These are phyloP conservation scores for Chlamydomonas sp. DNA, from an alignment of 139 green algal species.

Conservation along the genomic window DNA sequence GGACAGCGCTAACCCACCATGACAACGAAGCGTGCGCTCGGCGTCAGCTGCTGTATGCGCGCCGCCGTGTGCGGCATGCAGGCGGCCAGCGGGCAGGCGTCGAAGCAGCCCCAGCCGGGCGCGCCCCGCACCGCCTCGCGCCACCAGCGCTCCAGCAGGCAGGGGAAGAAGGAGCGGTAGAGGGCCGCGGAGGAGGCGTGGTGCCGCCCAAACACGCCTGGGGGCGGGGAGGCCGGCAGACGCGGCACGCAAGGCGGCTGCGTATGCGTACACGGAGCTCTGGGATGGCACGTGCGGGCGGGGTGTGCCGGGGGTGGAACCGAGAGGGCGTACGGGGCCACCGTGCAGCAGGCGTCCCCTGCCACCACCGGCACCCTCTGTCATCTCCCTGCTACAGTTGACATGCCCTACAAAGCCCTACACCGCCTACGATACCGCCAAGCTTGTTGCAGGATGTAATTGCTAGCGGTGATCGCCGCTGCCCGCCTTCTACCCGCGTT, in stretches of 20 bases:
- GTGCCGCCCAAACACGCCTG: slow-evolving; percentile 65
- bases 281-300: background rate
- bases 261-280: too few relatives aligned
- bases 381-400: too few relatives aligned
- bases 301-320: background rate
- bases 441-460: too few relatives aligned
- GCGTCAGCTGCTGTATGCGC: slow-evolving; percentile 71
- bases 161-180: slow-evolving; percentile 88
- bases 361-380: too few relatives aligned
- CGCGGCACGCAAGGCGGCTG: too few relatives aligned
- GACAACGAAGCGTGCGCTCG: slow-evolving; percentile 81
- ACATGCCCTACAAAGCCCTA: too few relatives aligned
- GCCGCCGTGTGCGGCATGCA: slow-evolving; percentile 75
- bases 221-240: too few relatives aligned
- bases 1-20: slow-evolving; percentile 57
- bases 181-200: slow-evolving; percentile 44
- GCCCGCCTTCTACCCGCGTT: background rate
- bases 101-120: slow-evolving; percentile 75
- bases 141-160: slow-evolving; percentile 72
- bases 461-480: too few relatives aligned
- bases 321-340: too few relatives aligned
- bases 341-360: too few relatives aligned
- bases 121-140: slow-evolving; percentile 53
- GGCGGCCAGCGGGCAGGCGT: slow-evolving; percentile 79
- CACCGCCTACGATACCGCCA: too few relatives aligned